These are phyloP conservation scores for Penicillium sp. DNA, from an alignment of 2,329 filamentous ascomycete genomes.

Conservation along the genomic window DNA sequence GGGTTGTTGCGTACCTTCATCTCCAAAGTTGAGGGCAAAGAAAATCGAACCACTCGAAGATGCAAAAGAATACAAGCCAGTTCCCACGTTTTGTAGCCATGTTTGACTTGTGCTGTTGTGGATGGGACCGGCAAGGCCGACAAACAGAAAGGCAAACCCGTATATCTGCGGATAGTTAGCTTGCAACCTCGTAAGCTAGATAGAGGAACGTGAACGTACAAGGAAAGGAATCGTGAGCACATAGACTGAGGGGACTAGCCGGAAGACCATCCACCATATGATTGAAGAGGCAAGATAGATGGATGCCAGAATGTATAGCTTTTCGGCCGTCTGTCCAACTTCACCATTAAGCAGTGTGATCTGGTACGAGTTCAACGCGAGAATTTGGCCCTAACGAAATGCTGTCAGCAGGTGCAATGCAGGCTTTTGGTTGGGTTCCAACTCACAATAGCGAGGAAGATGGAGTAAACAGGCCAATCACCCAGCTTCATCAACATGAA, in stretches of 20 bases:
- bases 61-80: constrained; percentile 61
- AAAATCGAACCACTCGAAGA: constrained; percentile 64
- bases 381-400: constrained; percentile 52
- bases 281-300: constrained; percentile 60
- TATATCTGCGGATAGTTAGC: constrained; percentile 42
- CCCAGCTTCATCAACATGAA: constrained; percentile 57
- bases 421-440: background rate
- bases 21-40: constrained; percentile 67
- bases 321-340: constrained; percentile 57
- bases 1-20: constrained; percentile 47
- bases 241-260: constrained; percentile 56
- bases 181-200: background rate
- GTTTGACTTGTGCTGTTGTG: constrained; percentile 36
- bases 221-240: constrained; percentile 63
- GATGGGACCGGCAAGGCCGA: constrained; percentile 54
- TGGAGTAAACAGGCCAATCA: constrained; percentile 64
- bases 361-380: constrained; percentile 66
- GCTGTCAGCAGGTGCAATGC: background rate
- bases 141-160: constrained; percentile 61
- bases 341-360: constrained; percentile 66
- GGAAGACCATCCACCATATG: constrained; percentile 64
- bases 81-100: constrained; percentile 61
- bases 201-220: constrained; percentile 57
- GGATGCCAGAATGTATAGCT: constrained; percentile 59
- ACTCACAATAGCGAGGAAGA: constrained; percentile 55